Percentiles rank a stretch among this genome's conserved stretches.
These are phyloP conservation scores for Periconia macrospinosa DNA, from an alignment of 2,329 filamentous ascomycete species.

Conservation along the genomic window DNA sequence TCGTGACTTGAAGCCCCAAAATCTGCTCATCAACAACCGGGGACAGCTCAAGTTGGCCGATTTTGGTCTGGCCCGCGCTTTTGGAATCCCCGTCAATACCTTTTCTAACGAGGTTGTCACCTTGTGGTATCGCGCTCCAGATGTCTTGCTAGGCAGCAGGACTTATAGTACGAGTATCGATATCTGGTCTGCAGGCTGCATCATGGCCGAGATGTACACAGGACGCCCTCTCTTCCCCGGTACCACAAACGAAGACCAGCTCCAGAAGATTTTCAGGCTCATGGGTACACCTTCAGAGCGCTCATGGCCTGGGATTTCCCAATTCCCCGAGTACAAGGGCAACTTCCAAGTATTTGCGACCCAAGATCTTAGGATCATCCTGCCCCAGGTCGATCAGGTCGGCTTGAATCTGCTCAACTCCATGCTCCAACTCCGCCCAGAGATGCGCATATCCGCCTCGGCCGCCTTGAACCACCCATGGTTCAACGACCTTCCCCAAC, in stretches of 20 bases:
- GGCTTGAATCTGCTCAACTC: constrained; percentile 85
- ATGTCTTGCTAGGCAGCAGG: constrained; percentile 88
- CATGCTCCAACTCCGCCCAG: constrained; percentile 91
- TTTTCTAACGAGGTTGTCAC: constrained; percentile 98
- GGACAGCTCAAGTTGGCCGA: constrained; percentile 90
- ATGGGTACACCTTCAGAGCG: constrained; percentile 98
- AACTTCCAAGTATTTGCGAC: constrained; percentile 94
- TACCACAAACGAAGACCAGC: constrained; percentile 97
- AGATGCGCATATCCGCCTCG: constrained; percentile 84
- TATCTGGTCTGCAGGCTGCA: constrained; percentile 98
- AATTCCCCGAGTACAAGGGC: constrained; percentile 96
- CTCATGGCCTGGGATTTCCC: constrained; percentile 91
- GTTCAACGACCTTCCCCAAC: constrained; percentile 76
- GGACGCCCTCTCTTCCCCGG: constrained; percentile 93
- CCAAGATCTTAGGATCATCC: constrained; percentile 81
- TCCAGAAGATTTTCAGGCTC: constrained; percentile 94
- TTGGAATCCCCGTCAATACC: constrained; percentile 96
- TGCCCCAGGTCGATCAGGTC: constrained; percentile 85
- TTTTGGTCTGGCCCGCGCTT: constrained; percentile 90
- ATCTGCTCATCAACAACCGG: constrained; percentile 90
- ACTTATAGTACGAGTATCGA: constrained; percentile 99
- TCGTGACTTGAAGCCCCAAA: constrained; percentile 94
- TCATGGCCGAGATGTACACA: constrained; percentile 99
- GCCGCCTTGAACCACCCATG: constrained; percentile 89
- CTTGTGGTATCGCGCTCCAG: constrained; percentile 94